Evolutionary conservation across 164 flowering plant genomes (phyloP), one percentile per base, ranked within the genome.

Genomic region (Annona squamosa): DNA sequence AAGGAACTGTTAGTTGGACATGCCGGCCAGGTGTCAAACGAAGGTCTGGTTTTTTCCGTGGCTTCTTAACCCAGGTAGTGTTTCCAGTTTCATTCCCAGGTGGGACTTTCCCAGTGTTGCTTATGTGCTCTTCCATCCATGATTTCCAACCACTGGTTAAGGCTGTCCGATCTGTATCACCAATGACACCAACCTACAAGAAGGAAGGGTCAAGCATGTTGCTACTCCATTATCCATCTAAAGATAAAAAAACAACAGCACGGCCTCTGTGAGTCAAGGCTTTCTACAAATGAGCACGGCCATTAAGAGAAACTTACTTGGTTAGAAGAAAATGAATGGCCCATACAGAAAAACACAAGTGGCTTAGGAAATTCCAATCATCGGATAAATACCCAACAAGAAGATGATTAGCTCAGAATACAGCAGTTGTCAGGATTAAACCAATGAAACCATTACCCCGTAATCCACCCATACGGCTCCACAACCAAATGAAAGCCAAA

Each of bases 61-160:
- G 77, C 74, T 82, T 88, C 67, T 85, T 80, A 42, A 86, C 84
- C 99, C 99, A 93, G 4, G 90, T 95, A 66, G 87, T 72, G 74
- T 95, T 92, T 63, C 99, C 98, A 1, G 90, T 72, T 81, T 90
- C 91, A 70, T 95, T 95, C 12, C 99, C 99, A 19, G 94, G 93
- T 46, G 99, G 99, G 59, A 93, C 87, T 69, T 93, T 93, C 48
- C 99, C 98, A 4, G 88, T 83, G 69, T 82, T 76, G 72, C 75
- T 80, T 64, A 95, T 91, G 82, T 91, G 89, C 78, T 93, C 98
- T 84, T 95, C 98, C 94, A 95, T 88, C 99, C 99, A 95, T 80
- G 96, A 84, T 79, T 93, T 95, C 99, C 98, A 95, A 16, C 97
- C 97, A 77, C 87, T 79, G 4, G 91, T 91, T 63, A 95, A 82